Percentiles rank a stretch among this genome's conserved stretches.
Evolutionary conservation across 305 asterid species (phyloP).

Genomic region (Nicotiana rustica): DNA sequence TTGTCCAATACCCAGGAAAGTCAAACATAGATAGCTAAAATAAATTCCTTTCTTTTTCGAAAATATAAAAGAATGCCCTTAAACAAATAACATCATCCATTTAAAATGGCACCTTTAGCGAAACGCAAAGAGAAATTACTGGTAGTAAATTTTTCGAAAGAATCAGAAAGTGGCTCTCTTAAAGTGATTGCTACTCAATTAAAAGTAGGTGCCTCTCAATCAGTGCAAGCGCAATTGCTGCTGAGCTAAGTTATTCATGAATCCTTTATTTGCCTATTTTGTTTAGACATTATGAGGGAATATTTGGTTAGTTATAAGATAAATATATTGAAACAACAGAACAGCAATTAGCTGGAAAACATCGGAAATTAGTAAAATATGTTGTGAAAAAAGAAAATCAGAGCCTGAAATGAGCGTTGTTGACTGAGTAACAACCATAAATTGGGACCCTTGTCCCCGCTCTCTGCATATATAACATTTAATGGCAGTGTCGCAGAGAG

Average conservation of each 20-base stretch:
- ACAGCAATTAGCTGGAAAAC: constrained; percentile 28
- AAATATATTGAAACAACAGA: constrained; percentile 14
- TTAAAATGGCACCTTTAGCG: constrained; percentile 12
- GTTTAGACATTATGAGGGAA: neutral
- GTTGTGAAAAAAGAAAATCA: neutral
- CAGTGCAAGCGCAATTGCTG: constrained; percentile 33
- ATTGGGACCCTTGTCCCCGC: constrained; percentile 28
- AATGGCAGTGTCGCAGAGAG: neutral
- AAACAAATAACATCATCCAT: constrained; percentile 24
- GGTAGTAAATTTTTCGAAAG: neutral
- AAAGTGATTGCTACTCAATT: constrained; percentile 11
- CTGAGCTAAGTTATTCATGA: constrained; percentile 24
- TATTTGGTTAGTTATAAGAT: constrained; percentile 6
- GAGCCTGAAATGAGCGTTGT: neutral
- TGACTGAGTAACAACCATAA: neutral
- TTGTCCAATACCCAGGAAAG: neutral
- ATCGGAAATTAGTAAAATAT: neutral
- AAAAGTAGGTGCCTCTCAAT: constrained; percentile 33
- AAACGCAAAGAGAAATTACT: constrained; percentile 27
- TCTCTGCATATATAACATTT: neutral
- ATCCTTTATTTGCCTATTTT: neutral
- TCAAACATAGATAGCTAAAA: neutral
- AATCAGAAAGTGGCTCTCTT: neutral
- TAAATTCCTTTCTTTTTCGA: neutral
- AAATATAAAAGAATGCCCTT: neutral